These are phyloP conservation scores for Lanmaoa rubissima DNA, from an alignment of 768 basidiomycete species.

Conservation along the genomic window DNA sequence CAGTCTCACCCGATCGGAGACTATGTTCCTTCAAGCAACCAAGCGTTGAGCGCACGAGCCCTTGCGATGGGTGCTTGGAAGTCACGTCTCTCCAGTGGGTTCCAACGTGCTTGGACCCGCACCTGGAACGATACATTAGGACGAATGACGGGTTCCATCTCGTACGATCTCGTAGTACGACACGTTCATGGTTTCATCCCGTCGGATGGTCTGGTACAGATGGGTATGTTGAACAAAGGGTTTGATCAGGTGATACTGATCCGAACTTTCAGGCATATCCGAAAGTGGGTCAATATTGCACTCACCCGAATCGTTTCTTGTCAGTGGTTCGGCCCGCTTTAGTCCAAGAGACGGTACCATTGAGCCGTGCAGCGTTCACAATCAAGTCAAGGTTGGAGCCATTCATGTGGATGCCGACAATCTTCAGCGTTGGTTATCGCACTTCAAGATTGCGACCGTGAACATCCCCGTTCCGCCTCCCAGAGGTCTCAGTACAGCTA, in stretches of 20 bases:
- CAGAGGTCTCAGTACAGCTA: conserved; percentile 1
- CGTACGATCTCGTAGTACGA: conserved; percentile 47
- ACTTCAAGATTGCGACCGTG: conserved; percentile 7
- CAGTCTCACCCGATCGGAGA: conserved; percentile 22
- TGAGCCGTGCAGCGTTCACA: conserved; percentile 51
- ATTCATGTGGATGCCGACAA: conserved; percentile 49
- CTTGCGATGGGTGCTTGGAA: conserved; percentile 60
- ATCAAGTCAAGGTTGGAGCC: conserved; percentile 44
- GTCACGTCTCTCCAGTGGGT: conserved; percentile 54
- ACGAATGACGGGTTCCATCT: conserved; percentile 54
- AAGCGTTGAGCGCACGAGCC: conserved; percentile 35
- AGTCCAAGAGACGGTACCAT: conserved; percentile 56
- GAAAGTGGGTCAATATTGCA: conserved; percentile 41
- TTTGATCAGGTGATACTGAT: conserved; percentile 1
- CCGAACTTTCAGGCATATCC: conserved; percentile 12
- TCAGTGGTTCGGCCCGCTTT: conserved; percentile 51
- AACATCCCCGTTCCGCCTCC: conserved; percentile 1
- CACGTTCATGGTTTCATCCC: conserved; percentile 45
- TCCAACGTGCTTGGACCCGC: conserved; percentile 62
- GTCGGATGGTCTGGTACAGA: conserved; percentile 13
- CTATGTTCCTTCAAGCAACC: conserved; percentile 11
- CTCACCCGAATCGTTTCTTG: conserved; percentile 44
- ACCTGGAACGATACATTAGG: conserved; percentile 74
- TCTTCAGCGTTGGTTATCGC: conserved; percentile 13
- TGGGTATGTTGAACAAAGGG: conserved; percentile 28